phyloP scores from a whole-genome alignment of 2,329 filamentous ascomycete genomes.

The Cladorrhinum sp. region DNA sequence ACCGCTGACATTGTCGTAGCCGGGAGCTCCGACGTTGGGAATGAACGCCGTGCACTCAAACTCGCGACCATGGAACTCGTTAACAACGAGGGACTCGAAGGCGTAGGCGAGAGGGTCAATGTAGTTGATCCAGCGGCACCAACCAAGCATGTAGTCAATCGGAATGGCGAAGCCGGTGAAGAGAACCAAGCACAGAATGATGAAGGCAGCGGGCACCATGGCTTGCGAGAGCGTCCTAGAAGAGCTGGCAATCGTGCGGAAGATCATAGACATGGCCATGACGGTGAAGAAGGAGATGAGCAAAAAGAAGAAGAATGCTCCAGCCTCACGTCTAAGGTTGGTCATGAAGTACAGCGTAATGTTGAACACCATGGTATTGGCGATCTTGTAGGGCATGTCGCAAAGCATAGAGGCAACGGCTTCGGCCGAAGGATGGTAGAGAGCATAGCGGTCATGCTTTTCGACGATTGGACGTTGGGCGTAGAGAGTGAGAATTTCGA shows the following conservation, averaged over 20 bases:
- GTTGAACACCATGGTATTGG: slow-evolving; percentile 76
- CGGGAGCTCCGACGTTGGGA: slow-evolving; percentile 36
- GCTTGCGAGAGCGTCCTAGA: slow-evolving; percentile 68
- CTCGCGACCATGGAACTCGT: slow-evolving; percentile 69
- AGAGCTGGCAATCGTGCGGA: slow-evolving; percentile 74
- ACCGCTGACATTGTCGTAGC: slow-evolving; percentile 37
- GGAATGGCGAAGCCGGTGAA: slow-evolving; percentile 69
- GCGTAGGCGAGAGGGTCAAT: slow-evolving; percentile 76
- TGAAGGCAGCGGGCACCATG: slow-evolving; percentile 57
- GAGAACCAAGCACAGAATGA: slow-evolving; percentile 65
- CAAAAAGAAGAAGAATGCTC: slow-evolving; percentile 81
- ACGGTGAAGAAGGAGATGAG: slow-evolving; percentile 72
- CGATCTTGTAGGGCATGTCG: slow-evolving; percentile 79
- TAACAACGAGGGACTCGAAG: slow-evolving; percentile 78
- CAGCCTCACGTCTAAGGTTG: slow-evolving; percentile 69
- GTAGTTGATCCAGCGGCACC: slow-evolving; percentile 82
- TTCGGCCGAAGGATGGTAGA: slow-evolving; percentile 88
- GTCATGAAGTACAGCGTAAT: slow-evolving; percentile 83
- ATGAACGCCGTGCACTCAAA: slow-evolving; percentile 53
- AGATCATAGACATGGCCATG: slow-evolving; percentile 80
- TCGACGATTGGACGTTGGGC: slow-evolving; percentile 89
- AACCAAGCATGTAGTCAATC: slow-evolving; percentile 68
- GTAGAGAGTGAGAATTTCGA: slow-evolving; percentile 84
- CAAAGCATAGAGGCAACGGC: slow-evolving; percentile 83
- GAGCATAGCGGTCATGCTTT: slow-evolving; percentile 80